Conservation (phyloP, 2,329 filamentous ascomycete genomes). For the Metarhizium rileyi region DNA sequence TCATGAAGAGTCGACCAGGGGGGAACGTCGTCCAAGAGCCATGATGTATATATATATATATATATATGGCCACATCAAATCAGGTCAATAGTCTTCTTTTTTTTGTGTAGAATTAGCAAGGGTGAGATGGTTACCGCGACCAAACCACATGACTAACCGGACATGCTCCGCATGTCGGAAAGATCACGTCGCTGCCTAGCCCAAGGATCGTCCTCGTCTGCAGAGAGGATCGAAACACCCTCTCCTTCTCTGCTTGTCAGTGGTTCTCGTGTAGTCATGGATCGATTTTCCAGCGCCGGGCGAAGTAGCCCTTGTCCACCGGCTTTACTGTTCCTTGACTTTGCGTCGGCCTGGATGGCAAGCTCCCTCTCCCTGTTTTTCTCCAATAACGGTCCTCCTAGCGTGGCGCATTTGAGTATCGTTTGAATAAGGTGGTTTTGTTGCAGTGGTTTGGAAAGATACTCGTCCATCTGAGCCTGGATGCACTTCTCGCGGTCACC, state of each 20-base stretch:
- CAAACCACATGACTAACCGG: slow-evolving; percentile 19
- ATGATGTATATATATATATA: background rate
- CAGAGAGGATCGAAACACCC: slow-evolving; percentile 49
- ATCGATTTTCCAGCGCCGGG: slow-evolving; percentile 43
- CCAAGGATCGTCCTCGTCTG: slow-evolving; percentile 35
- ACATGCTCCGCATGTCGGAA: slow-evolving; percentile 28
- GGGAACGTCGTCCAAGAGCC: background rate
- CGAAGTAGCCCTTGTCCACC: slow-evolving; percentile 27
- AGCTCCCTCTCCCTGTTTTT: slow-evolving; percentile 57
- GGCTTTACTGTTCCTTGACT: slow-evolving; percentile 31
- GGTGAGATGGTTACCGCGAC: background rate
- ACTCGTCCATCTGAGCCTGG: slow-evolving; percentile 98
- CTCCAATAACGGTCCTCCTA: slow-evolving; percentile 74
- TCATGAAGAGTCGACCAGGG: background rate
- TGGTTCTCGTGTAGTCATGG: slow-evolving; percentile 60
- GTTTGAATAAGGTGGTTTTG: slow-evolving; percentile 97
- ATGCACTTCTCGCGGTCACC: slow-evolving; percentile 97
- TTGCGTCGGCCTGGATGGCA: slow-evolving; percentile 39
- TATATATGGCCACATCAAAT: background rate
- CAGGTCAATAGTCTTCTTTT: background rate
- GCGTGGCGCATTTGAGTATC: slow-evolving; percentile 90
- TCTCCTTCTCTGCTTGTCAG: slow-evolving; percentile 43
- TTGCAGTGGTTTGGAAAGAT: slow-evolving; percentile 90
- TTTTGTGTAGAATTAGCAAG: background rate
- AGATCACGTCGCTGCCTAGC: slow-evolving; percentile 39